Percentiles rank a stretch among this genome's conserved stretches.
These are phyloP conservation scores for Globisporangium heterothallicum DNA, from an alignment of 352 stramenopile genomes.

Conservation along the genomic window DNA sequence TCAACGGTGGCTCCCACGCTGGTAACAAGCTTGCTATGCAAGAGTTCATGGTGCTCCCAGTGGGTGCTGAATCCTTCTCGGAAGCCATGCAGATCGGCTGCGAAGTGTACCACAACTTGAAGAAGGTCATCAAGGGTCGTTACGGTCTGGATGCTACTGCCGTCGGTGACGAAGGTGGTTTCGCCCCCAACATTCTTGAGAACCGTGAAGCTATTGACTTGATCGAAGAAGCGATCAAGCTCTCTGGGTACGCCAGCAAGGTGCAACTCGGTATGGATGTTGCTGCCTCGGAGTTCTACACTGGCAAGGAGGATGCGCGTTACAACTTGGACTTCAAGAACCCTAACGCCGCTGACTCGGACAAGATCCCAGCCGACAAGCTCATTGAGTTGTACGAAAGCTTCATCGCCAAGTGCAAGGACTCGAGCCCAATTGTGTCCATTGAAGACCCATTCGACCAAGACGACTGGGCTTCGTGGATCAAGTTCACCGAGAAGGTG, in stretches of 20 bases:
- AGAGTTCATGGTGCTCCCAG: slow-evolving; percentile 99
- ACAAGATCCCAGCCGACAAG: slow-evolving; percentile 90
- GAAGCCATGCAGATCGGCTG: slow-evolving; percentile 98
- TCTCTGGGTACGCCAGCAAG: slow-evolving; percentile 95
- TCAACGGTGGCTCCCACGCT: slow-evolving; percentile 98
- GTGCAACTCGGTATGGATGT: slow-evolving; percentile 97
- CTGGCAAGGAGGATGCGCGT: slow-evolving; percentile 88
- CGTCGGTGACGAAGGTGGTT: slow-evolving; percentile 99
- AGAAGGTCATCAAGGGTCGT: slow-evolving; percentile 98
- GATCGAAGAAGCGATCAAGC: slow-evolving; percentile 96
- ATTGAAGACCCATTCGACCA: slow-evolving; percentile 99
- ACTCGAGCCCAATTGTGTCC: slow-evolving; percentile 96
- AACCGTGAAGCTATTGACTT: slow-evolving; percentile 96
- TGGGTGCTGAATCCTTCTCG: slow-evolving; percentile 85
- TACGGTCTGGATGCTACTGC: slow-evolving; percentile 98
- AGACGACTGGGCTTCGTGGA: slow-evolving; percentile 97
- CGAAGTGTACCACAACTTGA: slow-evolving; percentile 99
- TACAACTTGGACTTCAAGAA: slow-evolving; percentile 99
- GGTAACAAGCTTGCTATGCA: slow-evolving; percentile 99
- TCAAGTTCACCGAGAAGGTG: slow-evolving; percentile 87
- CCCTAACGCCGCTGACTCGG: slow-evolving; percentile 81
- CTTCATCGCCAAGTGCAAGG: slow-evolving; percentile 84
- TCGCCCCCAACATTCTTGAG: slow-evolving; percentile 96
- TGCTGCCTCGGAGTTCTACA: slow-evolving; percentile 98
- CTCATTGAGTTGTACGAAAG: slow-evolving; percentile 95